Evolutionary conservation across 768 basidiomycete genomes (phyloP).

Genomic region (Suillus subalutaceus): DNA sequence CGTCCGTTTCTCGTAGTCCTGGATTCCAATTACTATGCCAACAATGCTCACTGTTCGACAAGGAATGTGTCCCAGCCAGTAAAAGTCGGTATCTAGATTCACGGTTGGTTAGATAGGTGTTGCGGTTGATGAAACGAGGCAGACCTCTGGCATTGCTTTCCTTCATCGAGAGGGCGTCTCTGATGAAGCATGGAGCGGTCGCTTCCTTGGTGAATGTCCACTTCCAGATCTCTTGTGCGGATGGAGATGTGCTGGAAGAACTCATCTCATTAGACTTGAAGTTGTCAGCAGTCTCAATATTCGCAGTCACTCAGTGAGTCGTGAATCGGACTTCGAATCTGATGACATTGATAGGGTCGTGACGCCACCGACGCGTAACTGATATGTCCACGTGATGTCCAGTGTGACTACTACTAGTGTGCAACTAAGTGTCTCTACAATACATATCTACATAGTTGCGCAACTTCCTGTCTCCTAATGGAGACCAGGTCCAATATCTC

Average conservation of each 20-base stretch:
- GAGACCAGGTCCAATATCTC: neutral
- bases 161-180: slow-evolving; percentile 54
- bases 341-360: neutral
- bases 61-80: slow-evolving; percentile 72
- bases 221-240: slow-evolving; percentile 33
- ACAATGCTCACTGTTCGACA: slow-evolving; percentile 65
- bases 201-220: slow-evolving; percentile 64
- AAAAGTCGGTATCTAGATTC: slow-evolving; percentile 57
- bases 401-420: neutral
- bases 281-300: neutral
- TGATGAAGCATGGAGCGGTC: slow-evolving; percentile 55
- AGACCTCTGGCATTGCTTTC: slow-evolving; percentile 37
- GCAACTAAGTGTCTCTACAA: neutral
- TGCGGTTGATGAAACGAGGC: slow-evolving; percentile 4
- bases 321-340: neutral
- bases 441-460: neutral
- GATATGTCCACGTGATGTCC: neutral
- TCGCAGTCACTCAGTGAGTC: neutral
- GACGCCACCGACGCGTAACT: neutral
- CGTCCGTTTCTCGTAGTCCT: slow-evolving; percentile 58
- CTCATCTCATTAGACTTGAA: neutral
- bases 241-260: slow-evolving; percentile 6
- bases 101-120: neutral
- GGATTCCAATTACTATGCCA: slow-evolving; percentile 67
- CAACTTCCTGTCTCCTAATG: neutral